Percentiles rank a stretch among this genome's conserved stretches.
Conservation (phyloP, 148 eudicot genomes). For the Cornus kousa region DNA sequence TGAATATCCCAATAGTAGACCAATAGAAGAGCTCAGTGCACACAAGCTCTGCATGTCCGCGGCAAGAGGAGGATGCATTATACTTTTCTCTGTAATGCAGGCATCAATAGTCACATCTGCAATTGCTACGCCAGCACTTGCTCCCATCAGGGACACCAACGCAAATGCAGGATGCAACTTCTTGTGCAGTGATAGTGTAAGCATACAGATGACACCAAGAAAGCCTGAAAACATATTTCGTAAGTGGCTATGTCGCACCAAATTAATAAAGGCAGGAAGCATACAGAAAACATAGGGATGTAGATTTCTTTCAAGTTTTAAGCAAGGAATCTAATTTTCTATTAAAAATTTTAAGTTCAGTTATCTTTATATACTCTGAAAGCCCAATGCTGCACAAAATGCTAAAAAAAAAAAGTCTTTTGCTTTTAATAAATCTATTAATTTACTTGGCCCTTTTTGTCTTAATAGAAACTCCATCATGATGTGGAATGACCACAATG, state of each 20-base stretch:
- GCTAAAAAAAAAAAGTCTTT: too few relatives aligned
- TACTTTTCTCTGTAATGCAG: constrained; percentile 39
- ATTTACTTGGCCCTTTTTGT: too few relatives aligned
- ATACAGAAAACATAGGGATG: too few relatives aligned
- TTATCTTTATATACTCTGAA: too few relatives aligned
- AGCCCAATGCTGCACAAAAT: too few relatives aligned
- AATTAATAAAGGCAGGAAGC: too few relatives aligned
- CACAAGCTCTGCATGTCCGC: constrained; percentile 42
- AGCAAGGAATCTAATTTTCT: too few relatives aligned
- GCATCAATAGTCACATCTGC: constrained; percentile 46
- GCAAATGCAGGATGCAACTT: constrained; percentile 25
- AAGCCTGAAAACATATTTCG: constrained; percentile 22
- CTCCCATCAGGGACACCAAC: constrained; percentile 23
- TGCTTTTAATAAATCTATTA: too few relatives aligned
- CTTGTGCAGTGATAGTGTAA: constrained; percentile 19
- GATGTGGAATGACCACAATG: too few relatives aligned
- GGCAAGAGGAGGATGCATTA: constrained; percentile 36
- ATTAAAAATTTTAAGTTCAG: too few relatives aligned
- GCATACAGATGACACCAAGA: constrained; percentile 27
- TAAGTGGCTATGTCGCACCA: neutral
- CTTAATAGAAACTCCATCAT: too few relatives aligned
- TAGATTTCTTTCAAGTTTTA: too few relatives aligned
- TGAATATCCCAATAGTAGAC: constrained; percentile 22
- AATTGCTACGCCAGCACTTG: constrained; percentile 31
- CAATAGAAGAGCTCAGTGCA: constrained; percentile 30